Evolutionary conservation across 2,329 filamentous ascomycete genomes (phyloP).

Genomic region (Penicillium hordei): DNA sequence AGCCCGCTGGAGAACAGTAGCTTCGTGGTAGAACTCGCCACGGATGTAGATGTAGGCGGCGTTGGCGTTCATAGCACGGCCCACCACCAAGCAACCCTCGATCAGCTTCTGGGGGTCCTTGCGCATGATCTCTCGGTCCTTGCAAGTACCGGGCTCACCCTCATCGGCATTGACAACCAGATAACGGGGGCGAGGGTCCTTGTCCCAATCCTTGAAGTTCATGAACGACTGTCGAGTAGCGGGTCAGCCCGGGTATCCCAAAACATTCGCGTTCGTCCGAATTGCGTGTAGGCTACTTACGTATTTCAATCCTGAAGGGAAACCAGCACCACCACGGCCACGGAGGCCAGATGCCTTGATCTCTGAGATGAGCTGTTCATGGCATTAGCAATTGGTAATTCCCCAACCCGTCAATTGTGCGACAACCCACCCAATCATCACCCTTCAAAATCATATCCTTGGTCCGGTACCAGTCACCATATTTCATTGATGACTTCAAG

Average conservation of each 20-base stretch:
- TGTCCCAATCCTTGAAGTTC: conserved; percentile 99
- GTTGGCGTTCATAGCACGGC: conserved; percentile 97
- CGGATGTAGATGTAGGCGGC: conserved; percentile 99
- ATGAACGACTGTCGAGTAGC: conserved; percentile 76
- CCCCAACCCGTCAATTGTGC: conserved; percentile 4
- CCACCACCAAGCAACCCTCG: conserved; percentile 93
- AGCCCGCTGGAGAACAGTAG: conserved; percentile 85
- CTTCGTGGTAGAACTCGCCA: conserved; percentile 96
- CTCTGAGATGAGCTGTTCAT: conserved; percentile 79
- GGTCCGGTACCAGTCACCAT: conserved; percentile 99
- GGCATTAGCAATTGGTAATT: conserved; percentile 25
- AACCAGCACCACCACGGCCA: conserved; percentile 94
- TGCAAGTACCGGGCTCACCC: conserved; percentile 98
- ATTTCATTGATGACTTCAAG: conserved; percentile 91
- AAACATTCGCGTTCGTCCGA: conserved; percentile 3
- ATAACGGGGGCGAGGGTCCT: conserved; percentile 93
- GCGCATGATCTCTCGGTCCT: conserved; percentile 99
- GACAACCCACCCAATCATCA: conserved; percentile 73
- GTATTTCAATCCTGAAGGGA: conserved; percentile 99
- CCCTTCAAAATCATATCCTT: conserved; percentile 98
- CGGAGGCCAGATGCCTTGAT: conserved; percentile 94
- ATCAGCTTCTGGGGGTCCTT: conserved; percentile 99
- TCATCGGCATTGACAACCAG: conserved; percentile 98
- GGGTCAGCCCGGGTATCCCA: conserved; percentile 12
- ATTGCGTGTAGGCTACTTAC: conserved; percentile 56